Conservation (phyloP, 257 asterid species). For the Lavandula angustifolia region DNA sequence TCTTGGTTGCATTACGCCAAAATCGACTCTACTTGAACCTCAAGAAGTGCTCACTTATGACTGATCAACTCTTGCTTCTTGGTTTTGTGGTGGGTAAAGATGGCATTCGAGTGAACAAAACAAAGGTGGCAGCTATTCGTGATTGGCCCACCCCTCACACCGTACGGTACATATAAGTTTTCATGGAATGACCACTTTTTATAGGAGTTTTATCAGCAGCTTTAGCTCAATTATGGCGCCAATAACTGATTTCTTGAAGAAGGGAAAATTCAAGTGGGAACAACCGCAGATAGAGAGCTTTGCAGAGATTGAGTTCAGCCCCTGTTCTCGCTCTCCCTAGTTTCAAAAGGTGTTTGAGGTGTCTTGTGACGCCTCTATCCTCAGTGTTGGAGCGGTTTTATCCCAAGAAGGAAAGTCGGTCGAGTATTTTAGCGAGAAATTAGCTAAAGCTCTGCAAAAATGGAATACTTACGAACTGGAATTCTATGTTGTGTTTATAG, state of each 20-base stretch:
- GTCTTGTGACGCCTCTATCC: not conserved
- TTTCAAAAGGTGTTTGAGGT: not conserved
- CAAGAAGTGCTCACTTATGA: not conserved
- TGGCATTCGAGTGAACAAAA: not conserved
- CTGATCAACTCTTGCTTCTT: not conserved
- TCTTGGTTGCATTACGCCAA: not conserved
- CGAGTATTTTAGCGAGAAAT: not conserved
- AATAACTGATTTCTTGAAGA: not conserved
- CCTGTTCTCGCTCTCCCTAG: not conserved
- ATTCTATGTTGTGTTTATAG: not conserved
- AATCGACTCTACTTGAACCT: not conserved
- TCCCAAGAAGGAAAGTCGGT: not conserved
- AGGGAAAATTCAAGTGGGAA: not conserved
- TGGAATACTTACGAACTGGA: not conserved
- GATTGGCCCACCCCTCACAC: not conserved
- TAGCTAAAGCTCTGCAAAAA: not conserved
- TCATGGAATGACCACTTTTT: slow-evolving; percentile 4
- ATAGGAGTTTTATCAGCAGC: not conserved
- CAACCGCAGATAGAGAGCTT: not conserved
- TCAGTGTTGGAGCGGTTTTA: not conserved
- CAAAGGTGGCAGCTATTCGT: not conserved
- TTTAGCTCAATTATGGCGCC: not conserved
- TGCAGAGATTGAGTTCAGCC: not conserved
- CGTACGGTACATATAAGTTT: not conserved
- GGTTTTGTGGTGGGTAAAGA: not conserved